A percentile compares a stretch with the other conserved stretches of the same genome.
Conservation (phyloP, 768 basidiomycete species). For the button mushroom (Agaricus bisporus) region DNA sequence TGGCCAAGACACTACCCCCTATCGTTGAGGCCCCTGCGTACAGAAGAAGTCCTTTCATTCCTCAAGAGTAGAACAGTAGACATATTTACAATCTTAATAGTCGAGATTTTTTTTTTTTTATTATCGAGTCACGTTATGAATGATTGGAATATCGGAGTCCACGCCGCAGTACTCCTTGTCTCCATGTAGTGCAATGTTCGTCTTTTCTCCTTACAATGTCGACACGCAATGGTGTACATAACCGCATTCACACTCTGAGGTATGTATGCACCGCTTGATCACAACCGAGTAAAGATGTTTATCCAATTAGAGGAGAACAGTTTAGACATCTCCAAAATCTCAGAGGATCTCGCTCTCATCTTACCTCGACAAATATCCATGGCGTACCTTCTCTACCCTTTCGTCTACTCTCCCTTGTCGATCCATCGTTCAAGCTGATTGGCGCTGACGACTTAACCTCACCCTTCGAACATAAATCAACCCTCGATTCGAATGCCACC, state of each 20-base stretch:
- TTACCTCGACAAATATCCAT: slow-evolving; percentile 22
- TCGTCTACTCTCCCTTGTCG: slow-evolving; percentile 27
- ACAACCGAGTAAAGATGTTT: not conserved
- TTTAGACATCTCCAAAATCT: slow-evolving; percentile 61
- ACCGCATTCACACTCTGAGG: slow-evolving; percentile 45
- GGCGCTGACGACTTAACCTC: slow-evolving; percentile 1
- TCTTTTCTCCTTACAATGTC: slow-evolving; percentile 9
- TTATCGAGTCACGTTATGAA: too few species aligned
- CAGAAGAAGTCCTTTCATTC: slow-evolving; percentile 73
- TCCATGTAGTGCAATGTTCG: not conserved
- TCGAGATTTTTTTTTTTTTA: slow-evolving; percentile 4
- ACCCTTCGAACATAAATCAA: not conserved
- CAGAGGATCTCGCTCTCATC: slow-evolving; percentile 27
- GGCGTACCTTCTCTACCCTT: slow-evolving; percentile 42
- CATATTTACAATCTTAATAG: slow-evolving; percentile 11
- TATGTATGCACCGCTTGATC: slow-evolving; percentile 16
- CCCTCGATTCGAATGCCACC: not conserved
- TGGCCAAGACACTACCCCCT: slow-evolving; percentile 60
- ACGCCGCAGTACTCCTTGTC: not conserved
- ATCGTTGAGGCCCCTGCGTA: slow-evolving; percentile 68
- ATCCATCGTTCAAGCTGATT: slow-evolving; percentile 14
- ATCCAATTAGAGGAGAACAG: slow-evolving; percentile 54
- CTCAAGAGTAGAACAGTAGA: slow-evolving; percentile 44
- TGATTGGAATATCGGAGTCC: not conserved
- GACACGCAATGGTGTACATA: slow-evolving; percentile 12